Base-by-base conservation (phyloP, 495 filamentous ascomycete genomes). In the Sphaerosporella brunnea region DNA sequence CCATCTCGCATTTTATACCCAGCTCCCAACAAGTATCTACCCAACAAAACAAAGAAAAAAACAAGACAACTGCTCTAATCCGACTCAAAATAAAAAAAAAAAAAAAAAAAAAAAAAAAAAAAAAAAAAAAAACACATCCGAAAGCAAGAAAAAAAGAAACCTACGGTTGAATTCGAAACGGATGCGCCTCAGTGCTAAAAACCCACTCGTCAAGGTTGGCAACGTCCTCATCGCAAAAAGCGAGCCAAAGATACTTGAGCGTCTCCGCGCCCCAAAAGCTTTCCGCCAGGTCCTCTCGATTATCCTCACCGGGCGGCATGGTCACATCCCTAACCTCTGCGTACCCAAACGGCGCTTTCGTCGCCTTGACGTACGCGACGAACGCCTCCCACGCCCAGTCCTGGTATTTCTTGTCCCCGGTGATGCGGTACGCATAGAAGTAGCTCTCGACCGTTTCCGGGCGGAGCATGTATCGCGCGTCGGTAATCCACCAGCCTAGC, bases 181-280 rank as follows among this genome's bases (percentile, higher is more conserved):
- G 66, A 60, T 70, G 68, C 41, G 68, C 68, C 48, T 70, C 56
- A 24, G 72, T 74, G 47, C 69, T 75, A 42, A 74, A 69, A 39
- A 74, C 70, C 56, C 62, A 74, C 47, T 71, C 63, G 58, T 74
- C 72, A 52, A 75, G 49, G 41, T 64, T 71, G n/a, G 71, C 58
- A 28, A 70, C 51, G 39, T 65, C 61, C 4, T 68, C 64, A 51
- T 69, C 63, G 19, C 62, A 60, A 54, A 74, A 74, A 13, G 60
- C 62, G 24, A 75, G 56, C 46, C 70, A 74, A 46, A 74, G 65
- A 52, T 75, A 75, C 60, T 48, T 48, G 32, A 48, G 25, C 30
- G 45, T 48, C n/a, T 48, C 45, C 16, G 45, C 57, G 45, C 58
- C 58, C 58, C 58, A 61, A 32, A 57, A 61, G 36, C 58, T 61